phyloP scores from a whole-genome alignment of 306 rosid species.

The Vigna mungo region DNA sequence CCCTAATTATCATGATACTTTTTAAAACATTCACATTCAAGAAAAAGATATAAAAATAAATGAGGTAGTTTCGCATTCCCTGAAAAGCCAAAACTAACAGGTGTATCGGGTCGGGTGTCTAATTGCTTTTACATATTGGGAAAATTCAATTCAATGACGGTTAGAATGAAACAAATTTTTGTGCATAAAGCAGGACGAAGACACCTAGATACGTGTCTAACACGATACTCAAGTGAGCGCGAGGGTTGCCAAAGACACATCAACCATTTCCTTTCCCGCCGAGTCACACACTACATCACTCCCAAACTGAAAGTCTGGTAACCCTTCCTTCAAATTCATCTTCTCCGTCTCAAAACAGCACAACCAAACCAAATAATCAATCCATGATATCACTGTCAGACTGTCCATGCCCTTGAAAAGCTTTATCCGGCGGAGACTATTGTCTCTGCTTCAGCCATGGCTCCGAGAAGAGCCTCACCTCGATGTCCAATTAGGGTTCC shows the following conservation, averaged over 20 bases:
- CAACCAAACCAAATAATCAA: neutral
- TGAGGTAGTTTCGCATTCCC: too few species aligned
- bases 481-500: conserved; percentile 64
- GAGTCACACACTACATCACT: conserved; percentile 21
- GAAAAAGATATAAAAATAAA: too few species aligned
- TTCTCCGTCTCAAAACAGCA: neutral
- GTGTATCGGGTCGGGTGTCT: neutral
- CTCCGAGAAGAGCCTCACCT: conserved; percentile 69
- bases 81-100: neutral
- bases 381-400: conserved; percentile 16
- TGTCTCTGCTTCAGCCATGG: conserved; percentile 84
- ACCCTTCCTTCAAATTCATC: conserved; percentile 9
- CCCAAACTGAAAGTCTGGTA: neutral
- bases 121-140: neutral
- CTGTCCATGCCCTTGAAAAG: conserved; percentile 56
- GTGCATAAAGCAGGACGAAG: neutral
- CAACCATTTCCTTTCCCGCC: conserved; percentile 58
- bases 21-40: too few species aligned
- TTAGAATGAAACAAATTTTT: neutral
- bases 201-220: neutral
- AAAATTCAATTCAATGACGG: neutral
- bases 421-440: conserved; percentile 62
- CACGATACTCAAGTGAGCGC: neutral
- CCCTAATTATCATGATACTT: too few species aligned
- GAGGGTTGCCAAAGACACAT: neutral